Percentiles rank a stretch among this genome's conserved stretches.
These are phyloP conservation scores for Aspergillus hortae DNA, from an alignment of 2,329 filamentous ascomycete species.

Conservation along the genomic window DNA sequence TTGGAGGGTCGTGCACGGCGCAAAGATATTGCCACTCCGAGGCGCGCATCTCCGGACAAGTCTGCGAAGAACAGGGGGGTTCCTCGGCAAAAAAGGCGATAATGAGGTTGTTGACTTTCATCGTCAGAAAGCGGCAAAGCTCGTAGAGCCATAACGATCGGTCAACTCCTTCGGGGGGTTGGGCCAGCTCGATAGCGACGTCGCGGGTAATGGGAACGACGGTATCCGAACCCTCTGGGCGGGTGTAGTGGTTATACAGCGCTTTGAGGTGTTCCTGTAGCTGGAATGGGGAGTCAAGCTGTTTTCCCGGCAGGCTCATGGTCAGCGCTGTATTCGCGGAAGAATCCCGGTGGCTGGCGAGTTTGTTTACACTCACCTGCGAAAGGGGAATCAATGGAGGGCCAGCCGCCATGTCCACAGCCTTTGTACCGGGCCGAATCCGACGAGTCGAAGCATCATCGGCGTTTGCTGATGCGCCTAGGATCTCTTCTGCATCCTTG, in stretches of 20 bases:
- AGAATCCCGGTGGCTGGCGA: neutral
- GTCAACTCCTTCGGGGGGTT: constrained; percentile 77
- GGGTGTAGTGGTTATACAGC: constrained; percentile 78
- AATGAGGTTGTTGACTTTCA: constrained; percentile 89
- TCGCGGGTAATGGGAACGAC: constrained; percentile 70
- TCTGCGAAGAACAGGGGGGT: constrained; percentile 81
- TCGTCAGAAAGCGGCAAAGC: constrained; percentile 90
- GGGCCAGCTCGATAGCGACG: constrained; percentile 71
- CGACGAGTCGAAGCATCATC: constrained; percentile 75
- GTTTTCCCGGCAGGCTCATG: constrained; percentile 13
- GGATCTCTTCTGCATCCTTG: constrained; percentile 52
- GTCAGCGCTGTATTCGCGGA: constrained; percentile 6
- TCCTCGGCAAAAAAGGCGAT: constrained; percentile 88
- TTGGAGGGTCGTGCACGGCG: constrained; percentile 93
- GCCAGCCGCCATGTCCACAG: constrained; percentile 88
- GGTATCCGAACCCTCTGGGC: constrained; percentile 54
- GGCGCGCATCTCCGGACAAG: constrained; percentile 97
- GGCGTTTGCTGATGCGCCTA: constrained; percentile 55
- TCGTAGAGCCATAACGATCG: constrained; percentile 95
- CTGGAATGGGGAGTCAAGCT: constrained; percentile 97
- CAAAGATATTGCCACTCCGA: constrained; percentile 99
- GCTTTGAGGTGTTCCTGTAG: constrained; percentile 96
- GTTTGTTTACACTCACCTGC: constrained; percentile 58
- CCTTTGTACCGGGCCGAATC: constrained; percentile 87
- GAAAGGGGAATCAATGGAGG: constrained; percentile 81